Evolutionary conservation across 169 alveolate species (phyloP).

Genomic region (Plasmodium berghei): DNA sequence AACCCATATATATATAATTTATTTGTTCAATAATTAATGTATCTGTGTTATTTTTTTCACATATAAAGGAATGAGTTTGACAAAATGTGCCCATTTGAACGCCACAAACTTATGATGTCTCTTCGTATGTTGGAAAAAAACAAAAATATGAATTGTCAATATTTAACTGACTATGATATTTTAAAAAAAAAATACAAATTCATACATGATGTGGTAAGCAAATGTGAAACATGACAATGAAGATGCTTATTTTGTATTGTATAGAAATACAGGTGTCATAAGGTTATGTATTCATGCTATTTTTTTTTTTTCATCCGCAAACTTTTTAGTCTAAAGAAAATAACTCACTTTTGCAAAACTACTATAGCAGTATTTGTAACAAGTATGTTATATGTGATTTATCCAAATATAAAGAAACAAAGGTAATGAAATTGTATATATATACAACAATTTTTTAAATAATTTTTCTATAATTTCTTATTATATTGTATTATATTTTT

Average conservation of each 20-base stretch:
- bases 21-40: no score
- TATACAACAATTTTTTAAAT: no score
- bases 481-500: no score
- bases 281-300: background rate
- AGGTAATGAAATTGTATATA: constrained; percentile 1
- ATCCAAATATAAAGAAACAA: constrained; percentile 20
- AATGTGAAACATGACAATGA: background rate
- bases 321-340: constrained; percentile 30
- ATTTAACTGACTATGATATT: constrained; percentile 43
- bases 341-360: constrained; percentile 67
- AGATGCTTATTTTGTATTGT: background rate
- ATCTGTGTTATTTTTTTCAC: background rate
- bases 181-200: constrained; percentile 40
- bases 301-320: background rate
- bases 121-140: constrained; percentile 32
- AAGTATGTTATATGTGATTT: constrained; percentile 63
- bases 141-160: constrained; percentile 11
- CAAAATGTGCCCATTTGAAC: constrained; percentile 24
- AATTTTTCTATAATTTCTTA: no score
- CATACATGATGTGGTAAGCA: constrained; percentile 52
- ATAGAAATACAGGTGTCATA: background rate
- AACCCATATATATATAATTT: background rate
- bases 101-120: constrained; percentile 69
- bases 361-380: constrained; percentile 54
- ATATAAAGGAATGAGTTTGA: constrained; percentile 32